phyloP scores from a whole-genome alignment of 352 stramenopile genomes.

The Phytophthora idaei region DNA sequence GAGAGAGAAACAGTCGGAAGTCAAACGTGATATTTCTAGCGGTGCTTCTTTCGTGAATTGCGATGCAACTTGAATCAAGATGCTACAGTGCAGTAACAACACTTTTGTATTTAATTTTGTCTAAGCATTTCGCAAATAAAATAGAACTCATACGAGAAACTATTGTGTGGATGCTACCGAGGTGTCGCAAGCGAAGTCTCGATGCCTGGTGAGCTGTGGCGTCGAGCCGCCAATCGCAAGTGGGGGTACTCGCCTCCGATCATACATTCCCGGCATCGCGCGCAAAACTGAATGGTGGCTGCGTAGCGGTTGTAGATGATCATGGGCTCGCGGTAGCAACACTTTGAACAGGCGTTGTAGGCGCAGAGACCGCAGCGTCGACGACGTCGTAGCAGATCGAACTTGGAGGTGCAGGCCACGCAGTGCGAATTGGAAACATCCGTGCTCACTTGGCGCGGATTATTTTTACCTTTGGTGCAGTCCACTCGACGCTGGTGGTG shows the following conservation, averaged over 20 bases:
- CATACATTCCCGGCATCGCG: constrained; percentile 44
- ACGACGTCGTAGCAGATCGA: constrained; percentile 34
- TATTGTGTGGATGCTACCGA: constrained; percentile 13
- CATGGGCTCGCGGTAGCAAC: constrained; percentile 41
- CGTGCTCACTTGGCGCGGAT: constrained; percentile 4
- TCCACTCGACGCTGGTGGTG: constrained; percentile 27
- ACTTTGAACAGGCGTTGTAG: constrained; percentile 43
- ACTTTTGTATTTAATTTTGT: constrained; percentile 1
- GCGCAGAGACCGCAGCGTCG: constrained; percentile 40
- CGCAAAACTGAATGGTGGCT: constrained; percentile 42
- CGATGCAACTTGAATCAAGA: background rate
- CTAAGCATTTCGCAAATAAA: constrained; percentile 17
- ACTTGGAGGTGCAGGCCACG: constrained; percentile 42
- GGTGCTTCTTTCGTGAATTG: no score
- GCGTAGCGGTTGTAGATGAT: constrained; percentile 47
- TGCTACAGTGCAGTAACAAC: background rate
- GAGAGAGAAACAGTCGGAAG: no score
- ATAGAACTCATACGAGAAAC: constrained; percentile 10
- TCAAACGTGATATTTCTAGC: no score
- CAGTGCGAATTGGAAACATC: constrained; percentile 42
- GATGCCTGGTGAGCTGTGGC: constrained; percentile 40
- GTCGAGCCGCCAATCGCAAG: constrained; percentile 33
- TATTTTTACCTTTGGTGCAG: constrained; percentile 10
- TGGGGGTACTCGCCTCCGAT: constrained; percentile 43
- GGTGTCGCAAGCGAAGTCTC: constrained; percentile 13